phyloP scores from a whole-genome alignment of 179 eudicot genomes.

The Heliamphora pulchella region DNA sequence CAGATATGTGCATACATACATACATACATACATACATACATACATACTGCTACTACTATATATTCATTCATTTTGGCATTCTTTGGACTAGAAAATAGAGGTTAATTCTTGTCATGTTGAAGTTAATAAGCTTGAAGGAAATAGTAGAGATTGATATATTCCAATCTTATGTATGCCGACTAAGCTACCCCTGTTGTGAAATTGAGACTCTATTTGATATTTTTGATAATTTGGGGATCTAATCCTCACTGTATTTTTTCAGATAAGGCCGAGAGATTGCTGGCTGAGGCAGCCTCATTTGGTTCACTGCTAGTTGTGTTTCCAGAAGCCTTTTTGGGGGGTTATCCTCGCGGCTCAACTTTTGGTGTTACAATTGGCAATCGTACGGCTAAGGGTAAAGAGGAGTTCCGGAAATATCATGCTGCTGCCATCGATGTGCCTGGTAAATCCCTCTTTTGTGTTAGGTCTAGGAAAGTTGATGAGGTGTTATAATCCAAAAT shows the following conservation, averaged over 20 bases:
- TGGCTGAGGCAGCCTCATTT: constrained; percentile 83
- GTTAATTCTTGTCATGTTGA: not conserved
- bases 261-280: constrained; percentile 91
- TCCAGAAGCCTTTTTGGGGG: constrained; percentile 96
- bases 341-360: constrained; percentile 88
- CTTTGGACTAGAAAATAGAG: not conserved
- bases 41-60: no score
- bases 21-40: no score
- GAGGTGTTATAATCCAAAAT: not conserved
- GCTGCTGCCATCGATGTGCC: constrained; percentile 91
- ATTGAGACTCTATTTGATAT: not conserved
- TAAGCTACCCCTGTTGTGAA: not conserved
- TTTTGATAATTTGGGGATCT: not conserved
- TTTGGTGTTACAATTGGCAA: constrained; percentile 86
- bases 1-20: no score
- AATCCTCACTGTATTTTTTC: constrained; percentile 16
- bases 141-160: not conserved
- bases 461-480: not conserved
- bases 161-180: not conserved
- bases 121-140: not conserved
- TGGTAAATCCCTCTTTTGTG: constrained; percentile 32
- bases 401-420: constrained; percentile 84
- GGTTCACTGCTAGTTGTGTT: constrained; percentile 93
- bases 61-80: not conserved
- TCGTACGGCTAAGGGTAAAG: constrained; percentile 81